Base-by-base conservation (phyloP, 768 basidiomycete genomes). In the Russula emetica region DNA sequence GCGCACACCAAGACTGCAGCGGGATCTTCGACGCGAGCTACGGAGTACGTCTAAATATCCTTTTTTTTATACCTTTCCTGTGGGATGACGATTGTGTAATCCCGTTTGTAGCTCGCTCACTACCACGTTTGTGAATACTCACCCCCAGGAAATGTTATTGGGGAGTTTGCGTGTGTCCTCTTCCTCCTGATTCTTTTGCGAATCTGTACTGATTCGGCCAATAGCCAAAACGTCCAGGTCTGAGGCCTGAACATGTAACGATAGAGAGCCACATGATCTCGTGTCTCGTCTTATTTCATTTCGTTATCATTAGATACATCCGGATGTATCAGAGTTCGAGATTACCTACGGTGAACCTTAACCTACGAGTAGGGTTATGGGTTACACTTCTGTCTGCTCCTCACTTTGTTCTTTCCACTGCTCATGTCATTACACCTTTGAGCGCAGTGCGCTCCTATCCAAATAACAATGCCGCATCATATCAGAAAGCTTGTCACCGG, bases 61-160 rank as follows among this genome's bases (percentile, higher is more conserved):
- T 24, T 13, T 34, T 13, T 9, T 24, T 13, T 34, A 9, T 9
- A 32, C 20, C 40, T 8, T 28, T 24, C 16, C 24, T 13, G 28
- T 28, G 44, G 58, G 61, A 45, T 1, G 55, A 36, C 24, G 24
- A 30, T 66, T 20, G 65, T 20, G 65, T 55, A 32, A 24, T 24
- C 28, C 66, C 3, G 45, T 40, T 55, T 61, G 10, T 68, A 87
- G 85, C 69, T 71, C 60, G 83, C 85, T 24, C 77, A 82, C 51
- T 88, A 73, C 74, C 82, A 78, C 68, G 87, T 88, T 32, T 90
- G 88, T 76, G 86, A 90, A 75, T 89, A 90, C 71, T 80, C 74
- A 36, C 78, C 79, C 13, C 77, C 79, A 49, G 88, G 88, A 51
- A 90, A 90, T 72, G 77, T 90, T 68, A 77, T 79, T 24, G 86